These are phyloP conservation scores for Russula sp. DNA, from an alignment of 768 basidiomycete genomes.

Conservation along the genomic window DNA sequence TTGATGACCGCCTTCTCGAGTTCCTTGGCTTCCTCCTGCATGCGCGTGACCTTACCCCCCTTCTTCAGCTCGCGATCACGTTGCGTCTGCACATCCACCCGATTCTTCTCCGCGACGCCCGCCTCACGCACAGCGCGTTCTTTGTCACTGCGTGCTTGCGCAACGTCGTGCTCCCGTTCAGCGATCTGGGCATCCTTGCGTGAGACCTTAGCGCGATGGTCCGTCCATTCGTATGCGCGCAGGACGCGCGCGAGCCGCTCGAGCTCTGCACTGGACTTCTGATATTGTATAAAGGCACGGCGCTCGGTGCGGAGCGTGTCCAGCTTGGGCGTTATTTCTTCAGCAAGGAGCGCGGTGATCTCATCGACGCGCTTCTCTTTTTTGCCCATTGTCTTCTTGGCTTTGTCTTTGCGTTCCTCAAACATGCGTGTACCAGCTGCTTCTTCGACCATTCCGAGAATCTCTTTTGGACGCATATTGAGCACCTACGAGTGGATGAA, in stretches of 20 bases:
- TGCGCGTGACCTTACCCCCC: slow-evolving; percentile 82
- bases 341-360: slow-evolving; percentile 65
- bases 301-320: slow-evolving; percentile 88
- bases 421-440: slow-evolving; percentile 99
- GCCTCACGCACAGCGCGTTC: slow-evolving; percentile 47
- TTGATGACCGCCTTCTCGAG: slow-evolving; percentile 78
- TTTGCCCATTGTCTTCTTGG: slow-evolving; percentile 91
- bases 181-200: slow-evolving; percentile 51
- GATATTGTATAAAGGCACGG: slow-evolving; percentile 79
- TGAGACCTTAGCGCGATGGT: slow-evolving; percentile 43
- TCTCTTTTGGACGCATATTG: slow-evolving; percentile 97
- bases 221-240: slow-evolving; percentile 85
- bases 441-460: slow-evolving; percentile 97
- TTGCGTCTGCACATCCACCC: slow-evolving; percentile 57
- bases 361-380: slow-evolving; percentile 96
- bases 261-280: slow-evolving; percentile 82
- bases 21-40: slow-evolving; percentile 73
- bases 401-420: slow-evolving; percentile 96
- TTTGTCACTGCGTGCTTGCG: slow-evolving; percentile 39
- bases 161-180: slow-evolving; percentile 42
- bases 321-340: slow-evolving; percentile 93
- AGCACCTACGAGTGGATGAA: slow-evolving; percentile 49
- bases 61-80: slow-evolving; percentile 86
- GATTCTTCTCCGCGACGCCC: slow-evolving; percentile 59
- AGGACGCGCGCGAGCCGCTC: slow-evolving; percentile 77